Evolutionary conservation across 2,329 filamentous ascomycete species (phyloP), one percentile per base, ranked within the genome.

Genomic region (Aspergillus clavatus): DNA sequence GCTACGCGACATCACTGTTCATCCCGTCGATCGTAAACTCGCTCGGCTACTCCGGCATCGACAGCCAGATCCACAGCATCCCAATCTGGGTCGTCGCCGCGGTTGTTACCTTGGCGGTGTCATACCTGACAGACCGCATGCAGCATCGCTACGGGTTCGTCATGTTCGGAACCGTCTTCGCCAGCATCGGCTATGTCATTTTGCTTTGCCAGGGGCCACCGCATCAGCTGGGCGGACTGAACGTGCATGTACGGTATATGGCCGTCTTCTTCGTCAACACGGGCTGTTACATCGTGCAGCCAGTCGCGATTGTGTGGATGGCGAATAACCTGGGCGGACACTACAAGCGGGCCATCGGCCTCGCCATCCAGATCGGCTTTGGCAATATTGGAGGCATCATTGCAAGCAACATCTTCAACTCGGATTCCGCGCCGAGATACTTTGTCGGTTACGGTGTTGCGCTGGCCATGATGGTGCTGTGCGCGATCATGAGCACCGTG

Each of bases 321-420:
- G 68, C 63, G 14, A 67, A 67, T 27, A 73, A 74, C 40, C 48
- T 72, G 2, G 57, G 64, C 8, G 68, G 68, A 7, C 60, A 62
- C 47, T 63, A 65, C 29, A 63, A 67, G 41, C 65, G 69, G 11
- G 68, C 68, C 3, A 58, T 72, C 6, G 67, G 66, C 3, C 67
- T 67, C 50, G 71, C 62, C 0, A 62, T 70, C 48, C 65, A 69
- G 54, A 56, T 68, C 5, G 67, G 69, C 2, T 65, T 72, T 16
- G 70, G 69, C 7, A 73, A 72, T 51, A 71, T 66, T 46, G 69
- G 29, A 8, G 29, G 29, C 38, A 60, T 66, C 21, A 53, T 71
- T n/a, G 65, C 65, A 33, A 61, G 57, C 12, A 70, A 71, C 47
- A 66, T 72, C 42, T 73, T 69, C 45, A 48, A 69, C 5, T 54